Base-by-base conservation (phyloP, 495 filamentous ascomycete genomes). In the Talaromyces nanjingensis region DNA sequence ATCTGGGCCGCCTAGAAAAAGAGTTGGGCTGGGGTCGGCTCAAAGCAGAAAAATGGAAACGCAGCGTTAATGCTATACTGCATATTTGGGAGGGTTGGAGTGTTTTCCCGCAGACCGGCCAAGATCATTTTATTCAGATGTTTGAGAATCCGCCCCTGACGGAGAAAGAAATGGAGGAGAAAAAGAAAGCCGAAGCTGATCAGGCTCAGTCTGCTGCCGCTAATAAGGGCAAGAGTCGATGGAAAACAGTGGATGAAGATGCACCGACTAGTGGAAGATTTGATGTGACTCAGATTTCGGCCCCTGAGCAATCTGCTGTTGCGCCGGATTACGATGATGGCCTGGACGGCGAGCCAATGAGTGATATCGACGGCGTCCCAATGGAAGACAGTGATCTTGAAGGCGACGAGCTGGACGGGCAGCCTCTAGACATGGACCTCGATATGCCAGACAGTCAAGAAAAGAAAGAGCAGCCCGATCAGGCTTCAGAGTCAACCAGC, bases 31-130 rank as follows among this genome's bases (percentile, higher is more conserved):
- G 92, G 92, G 93, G 93, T 6, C 83, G 90, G 4, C 76, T 98
- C 47, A 85, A 88, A 49, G 87, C 89, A 14, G 91, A 96, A 67
- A 96, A 96, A 72, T 98, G 91, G 88, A 92, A 92, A 72, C 82
- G 91, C 20, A 91, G 88, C 64, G 85, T 98, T 6, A 84, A 84
- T 1, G 72, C 74, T 22, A 81, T 97, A 16, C 72, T 98, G 8
- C 81, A 83, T 18, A 71, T 92, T 53, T 98, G 94, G 94, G 91
- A 96, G 75, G 87, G 86, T 1, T 93, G 90, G 90, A 90, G 87
- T 68, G 89, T 93, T 8, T 98, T 98, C 68, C 86, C 89, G 2
- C 83, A 88, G 49, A 83, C 86, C 22, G 86, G 84, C 34, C 89
- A 93, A 64, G 87, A 90, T 65, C 77, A 85, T 59, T 92, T 98